Evolutionary conservation across 2,329 filamentous ascomycete genomes (phyloP), one percentile per base, ranked within the genome.

Genomic region (Clathrospora elynae): DNA sequence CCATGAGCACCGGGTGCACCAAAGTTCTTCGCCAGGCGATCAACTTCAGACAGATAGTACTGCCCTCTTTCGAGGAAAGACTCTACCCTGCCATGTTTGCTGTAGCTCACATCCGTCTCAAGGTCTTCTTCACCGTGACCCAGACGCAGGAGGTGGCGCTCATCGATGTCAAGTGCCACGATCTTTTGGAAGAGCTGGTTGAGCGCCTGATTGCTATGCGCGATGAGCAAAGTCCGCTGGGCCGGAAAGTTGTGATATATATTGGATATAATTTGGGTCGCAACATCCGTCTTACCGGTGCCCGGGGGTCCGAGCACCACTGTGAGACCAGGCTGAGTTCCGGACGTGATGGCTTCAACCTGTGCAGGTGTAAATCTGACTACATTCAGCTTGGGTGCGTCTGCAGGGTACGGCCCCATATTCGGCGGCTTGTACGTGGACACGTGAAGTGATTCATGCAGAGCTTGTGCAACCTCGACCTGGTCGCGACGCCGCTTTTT

Each of bases 151-250:
- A 99, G 78, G 75, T 99, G 93, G 25, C 93, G 85, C 71, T 95
- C 88, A 62, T 99, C 95, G 56, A 99, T 97, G 61, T 97, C 90
- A 18, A 99, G 78, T 4, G 87, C 88, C n/a, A 92, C 86, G 49
- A 99, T 99, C 74, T 99, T 99, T 60, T 95, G 88, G 73, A 99
- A 99, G 1, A 99, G 78, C 67, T 99, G 93, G 63, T 99, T 99
- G 7, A 99, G 77, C 2, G 93, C 95, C 70, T 99, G 95, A 65
- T 99, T 99, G 71, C 92, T 97, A 70, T 99, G 93, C 4, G 93
- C 93, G 52, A 99, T 84, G 26, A 99, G 82, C 12, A 99, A 75
- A 0, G 93, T 99, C 58, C 90, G 87, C 70, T 99, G 90, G 52
- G 86, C 79, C 6, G 93, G 91, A 67, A 96, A 99, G 72, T 97